Evolutionary conservation across 208 protist species (phyloP), one percentile per base, ranked within the genome.

Genomic region (Vickermania ingenoplastis): DNA sequence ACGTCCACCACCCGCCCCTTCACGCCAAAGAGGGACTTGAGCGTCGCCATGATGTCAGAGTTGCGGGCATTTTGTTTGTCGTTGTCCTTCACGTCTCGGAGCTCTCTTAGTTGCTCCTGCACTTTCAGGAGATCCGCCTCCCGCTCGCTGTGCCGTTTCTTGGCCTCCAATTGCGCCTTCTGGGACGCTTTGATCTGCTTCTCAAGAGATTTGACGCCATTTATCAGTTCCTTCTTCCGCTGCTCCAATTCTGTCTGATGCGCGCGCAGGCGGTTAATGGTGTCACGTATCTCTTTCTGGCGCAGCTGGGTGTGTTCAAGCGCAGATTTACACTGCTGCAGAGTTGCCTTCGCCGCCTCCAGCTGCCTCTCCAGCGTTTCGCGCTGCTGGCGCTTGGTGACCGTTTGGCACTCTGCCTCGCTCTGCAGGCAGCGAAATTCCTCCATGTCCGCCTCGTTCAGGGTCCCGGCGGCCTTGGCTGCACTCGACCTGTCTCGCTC

Each of bases 1-100:
- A 99, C 71, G 69, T 99, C 97, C 24, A 92, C 70, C 25, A 98
- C 31, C 23, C 83, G 83, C 0, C 96, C 95, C 28, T 82, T 73
- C 21, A 98, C 85, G 24, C 86, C 86, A 45, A 96, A 94, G 51
- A 97, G 75, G 26, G 80, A 61, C 61, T 96, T 92, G 54, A 99
- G 67, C 1, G 76, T 77, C 54, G 97, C 83, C 1, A 99, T 56
- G 0, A 89, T 86, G 30, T 96, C 88, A 24, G 77, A 69, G 69
- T 90, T 83, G 56, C 77, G 73, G 2, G 56, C 69, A 61, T 76
- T 74, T 54, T 85, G 82, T 60, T 83, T 87, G 66, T 82, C 81
- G 57, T 70, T 86, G 71, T 96, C 91, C 26, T 86, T 81, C 56
- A 95, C 74, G 75, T 77, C 77, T 41, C 86, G 79, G 48, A 93